Evolutionary conservation across 2,329 filamentous ascomycete genomes (phyloP), one percentile per base, ranked within the genome.

Genomic region (Hymenoscyphus scutula): DNA sequence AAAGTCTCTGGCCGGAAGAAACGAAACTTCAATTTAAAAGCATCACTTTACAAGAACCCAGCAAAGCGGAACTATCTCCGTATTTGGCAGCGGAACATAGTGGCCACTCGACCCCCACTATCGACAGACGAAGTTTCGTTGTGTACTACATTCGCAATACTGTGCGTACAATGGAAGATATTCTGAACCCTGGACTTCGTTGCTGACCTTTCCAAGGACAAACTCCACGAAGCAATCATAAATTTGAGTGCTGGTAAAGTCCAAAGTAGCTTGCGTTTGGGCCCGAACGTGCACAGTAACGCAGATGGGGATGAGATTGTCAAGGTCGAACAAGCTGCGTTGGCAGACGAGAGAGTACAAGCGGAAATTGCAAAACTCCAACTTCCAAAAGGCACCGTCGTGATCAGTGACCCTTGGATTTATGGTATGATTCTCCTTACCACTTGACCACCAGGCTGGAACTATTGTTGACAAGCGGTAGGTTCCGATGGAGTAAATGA

Each of bases 361-460:
- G 83, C 82, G 6, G 85, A 85, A 68, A 79, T 89, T 61, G 82
- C 80, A 41, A 88, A 89, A 73, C 74, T 89, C 56, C 71, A 86
- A 69, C 77, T 89, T 1, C 86, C 86, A 1, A 78, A 84, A 68
- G 85, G 84, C 38, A 80, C 82, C 1, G 79, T 83, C 0, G 75
- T 88, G 3, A 81, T 87, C 3, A 78, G 80, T 29, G 86, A 89
- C 63, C 85, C 86, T 6, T 89, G 86, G 86, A 86, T 86, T 59
- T 88, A 87, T 68, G 86, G 82, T 81, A 70, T 53, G 19, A 5
- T 67, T 57, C 27, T 25, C 13, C 23, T 27, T 25, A 23, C 10
- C 23, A 51, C 13, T 4, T 2, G 17, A 25, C 1, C 17, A 25
- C 7, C 3, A 30, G 15, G 25, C 17, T 7, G 53, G 13, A 30